These are phyloP conservation scores for Tuber aestivum DNA, from an alignment of 495 filamentous ascomycete species.

Conservation along the genomic window DNA sequence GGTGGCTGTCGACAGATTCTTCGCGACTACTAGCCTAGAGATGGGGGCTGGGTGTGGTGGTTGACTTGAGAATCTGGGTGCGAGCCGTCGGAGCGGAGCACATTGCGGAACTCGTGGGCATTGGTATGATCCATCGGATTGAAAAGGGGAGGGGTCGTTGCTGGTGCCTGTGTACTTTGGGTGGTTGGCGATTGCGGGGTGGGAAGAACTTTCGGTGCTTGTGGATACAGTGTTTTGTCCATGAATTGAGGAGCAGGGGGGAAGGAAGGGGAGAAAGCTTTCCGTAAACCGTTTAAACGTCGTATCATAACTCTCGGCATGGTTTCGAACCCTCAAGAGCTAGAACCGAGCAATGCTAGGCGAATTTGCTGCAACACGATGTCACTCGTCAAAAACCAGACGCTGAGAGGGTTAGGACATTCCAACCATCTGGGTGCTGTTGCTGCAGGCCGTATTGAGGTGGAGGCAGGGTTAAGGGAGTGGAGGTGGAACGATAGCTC, in stretches of 20 bases:
- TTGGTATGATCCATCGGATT: not conserved
- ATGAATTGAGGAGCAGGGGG: not conserved
- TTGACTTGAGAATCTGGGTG: not conserved
- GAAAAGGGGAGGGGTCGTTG: not conserved
- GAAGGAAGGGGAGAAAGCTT: not conserved
- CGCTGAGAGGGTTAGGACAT: not conserved
- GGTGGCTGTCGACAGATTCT: too few species aligned
- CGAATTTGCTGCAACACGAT: not conserved
- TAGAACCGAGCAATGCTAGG: not conserved
- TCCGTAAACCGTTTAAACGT: not conserved
- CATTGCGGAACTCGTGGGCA: not conserved
- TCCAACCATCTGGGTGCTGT: not conserved
- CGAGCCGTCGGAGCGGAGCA: not conserved
- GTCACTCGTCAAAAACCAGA: not conserved
- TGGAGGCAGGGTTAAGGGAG: not conserved
- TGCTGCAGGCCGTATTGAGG: not conserved
- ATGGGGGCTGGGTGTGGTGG: fast-evolving
- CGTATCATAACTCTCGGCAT: not conserved
- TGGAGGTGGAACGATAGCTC: not conserved
- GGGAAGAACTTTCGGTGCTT: not conserved
- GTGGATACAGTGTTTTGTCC: not conserved
- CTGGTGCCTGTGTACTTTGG: not conserved
- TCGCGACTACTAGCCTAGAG: not conserved
- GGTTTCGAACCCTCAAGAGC: not conserved
- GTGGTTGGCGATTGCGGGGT: not conserved